Conservation (phyloP, 345 rosid species). For the Lepidium aucheri region DNA sequence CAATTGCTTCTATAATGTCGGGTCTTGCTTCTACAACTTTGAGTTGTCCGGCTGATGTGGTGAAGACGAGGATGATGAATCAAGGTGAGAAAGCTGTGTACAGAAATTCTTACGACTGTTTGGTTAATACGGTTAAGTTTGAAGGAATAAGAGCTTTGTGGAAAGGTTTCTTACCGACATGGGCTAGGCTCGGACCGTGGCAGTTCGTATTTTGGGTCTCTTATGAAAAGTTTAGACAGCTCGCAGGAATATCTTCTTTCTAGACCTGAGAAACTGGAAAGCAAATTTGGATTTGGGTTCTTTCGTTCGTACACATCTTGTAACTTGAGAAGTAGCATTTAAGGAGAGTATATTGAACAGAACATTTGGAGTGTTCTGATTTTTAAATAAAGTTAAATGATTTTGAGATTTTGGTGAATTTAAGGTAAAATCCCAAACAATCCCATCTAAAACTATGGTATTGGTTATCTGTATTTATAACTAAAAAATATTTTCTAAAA, state of each 20-base stretch:
- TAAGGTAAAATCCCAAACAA: too few relatives aligned
- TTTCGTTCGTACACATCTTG: background rate
- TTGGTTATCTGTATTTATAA: too few relatives aligned
- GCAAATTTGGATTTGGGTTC: background rate
- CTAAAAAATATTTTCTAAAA: too few relatives aligned
- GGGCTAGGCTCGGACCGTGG: conserved; percentile 98
- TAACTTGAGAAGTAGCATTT: too few relatives aligned
- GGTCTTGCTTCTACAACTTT: conserved; percentile 68
- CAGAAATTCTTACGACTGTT: conserved; percentile 61
- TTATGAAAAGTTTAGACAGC: conserved; percentile 62
- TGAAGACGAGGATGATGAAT: conserved; percentile 93
- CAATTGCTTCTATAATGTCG: conserved; percentile 69
- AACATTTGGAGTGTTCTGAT: too few relatives aligned
- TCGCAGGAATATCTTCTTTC: conserved; percentile 69
- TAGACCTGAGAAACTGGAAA: conserved; percentile 12
- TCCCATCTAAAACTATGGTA: too few relatives aligned
- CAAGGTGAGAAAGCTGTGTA: conserved; percentile 41
- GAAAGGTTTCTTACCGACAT: conserved; percentile 86
- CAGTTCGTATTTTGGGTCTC: conserved; percentile 93
- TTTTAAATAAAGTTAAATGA: too few relatives aligned
- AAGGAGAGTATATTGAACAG: too few relatives aligned
- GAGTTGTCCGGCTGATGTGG: conserved; percentile 91
- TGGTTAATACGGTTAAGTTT: conserved; percentile 63
- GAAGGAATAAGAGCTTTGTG: conserved; percentile 75
- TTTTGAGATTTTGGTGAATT: too few relatives aligned